These are phyloP conservation scores for Nosema muscidifuracis DNA, from an alignment of 371 early-diverging fungal species.

Conservation along the genomic window DNA sequence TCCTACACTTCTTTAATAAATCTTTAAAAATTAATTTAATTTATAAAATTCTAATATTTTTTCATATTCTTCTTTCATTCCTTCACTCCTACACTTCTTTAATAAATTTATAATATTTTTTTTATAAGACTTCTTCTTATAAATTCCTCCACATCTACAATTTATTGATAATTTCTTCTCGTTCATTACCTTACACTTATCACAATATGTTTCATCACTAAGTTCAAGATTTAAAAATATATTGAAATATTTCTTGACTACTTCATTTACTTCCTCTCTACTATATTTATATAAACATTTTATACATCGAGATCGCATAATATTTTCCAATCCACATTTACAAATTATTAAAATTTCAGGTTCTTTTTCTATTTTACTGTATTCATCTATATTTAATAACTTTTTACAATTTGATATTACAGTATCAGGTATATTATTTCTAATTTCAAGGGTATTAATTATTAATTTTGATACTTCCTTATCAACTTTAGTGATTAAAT, in stretches of 20 bases:
- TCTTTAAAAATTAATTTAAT: background rate
- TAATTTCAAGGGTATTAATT: background rate
- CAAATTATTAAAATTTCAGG: conserved; percentile 32
- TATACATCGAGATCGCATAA: conserved; percentile 42
- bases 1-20: too few species aligned
- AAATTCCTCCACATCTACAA: conserved; percentile 54
- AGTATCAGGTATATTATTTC: background rate
- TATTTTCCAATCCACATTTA: conserved; percentile 43
- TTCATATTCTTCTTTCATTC: background rate
- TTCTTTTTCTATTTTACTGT: conserved; percentile 2
- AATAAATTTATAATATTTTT: conserved; percentile 3
- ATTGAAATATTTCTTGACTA: conserved; percentile 27
- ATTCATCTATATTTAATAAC: conserved; percentile 42
- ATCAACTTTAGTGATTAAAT: conserved; percentile 28
- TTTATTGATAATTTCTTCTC: conserved; percentile 38
- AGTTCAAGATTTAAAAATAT: conserved; percentile 18
- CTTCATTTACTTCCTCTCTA: conserved; percentile 33
- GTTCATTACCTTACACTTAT: conserved; percentile 30
- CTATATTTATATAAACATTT: conserved; percentile 32
- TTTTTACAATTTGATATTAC: conserved; percentile 42
- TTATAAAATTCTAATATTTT: background rate
- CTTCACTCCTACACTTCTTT: background rate
- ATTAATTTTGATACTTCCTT: conserved; percentile 16
- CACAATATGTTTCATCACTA: conserved; percentile 28
- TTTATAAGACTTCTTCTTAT: conserved; percentile 7